Percentiles rank a stretch among this genome's conserved stretches.
Conservation (phyloP, 2,329 filamentous ascomycete genomes). For the Pseudogymnoascus sp. region DNA sequence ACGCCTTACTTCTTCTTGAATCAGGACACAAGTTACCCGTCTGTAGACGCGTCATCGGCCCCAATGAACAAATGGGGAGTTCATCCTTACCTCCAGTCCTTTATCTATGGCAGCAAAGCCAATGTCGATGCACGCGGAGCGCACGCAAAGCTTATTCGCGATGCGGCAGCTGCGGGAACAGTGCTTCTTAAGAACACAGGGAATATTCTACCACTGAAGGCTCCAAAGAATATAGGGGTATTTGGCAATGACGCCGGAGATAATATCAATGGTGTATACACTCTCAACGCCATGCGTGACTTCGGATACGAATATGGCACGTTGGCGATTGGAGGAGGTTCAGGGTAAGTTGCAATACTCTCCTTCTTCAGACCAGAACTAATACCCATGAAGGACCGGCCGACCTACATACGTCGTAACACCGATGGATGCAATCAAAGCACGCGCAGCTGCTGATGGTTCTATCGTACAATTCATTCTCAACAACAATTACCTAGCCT, state of each 20-base stretch:
- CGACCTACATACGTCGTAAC: slow-evolving; percentile 54
- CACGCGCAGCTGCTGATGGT: slow-evolving; percentile 10
- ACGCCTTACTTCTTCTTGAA: slow-evolving; percentile 43
- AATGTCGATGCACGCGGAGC: slow-evolving; percentile 47
- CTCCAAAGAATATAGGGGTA: slow-evolving; percentile 38
- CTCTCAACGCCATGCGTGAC: neutral
- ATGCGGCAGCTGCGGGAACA: slow-evolving; percentile 54
- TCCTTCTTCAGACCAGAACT: neutral
- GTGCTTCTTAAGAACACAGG: slow-evolving; percentile 55
- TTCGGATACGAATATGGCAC: slow-evolving; percentile 15
- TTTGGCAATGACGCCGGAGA: slow-evolving; percentile 43
- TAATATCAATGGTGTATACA: slow-evolving; percentile 27
- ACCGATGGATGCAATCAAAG: slow-evolving; percentile 49
- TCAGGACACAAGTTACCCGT: slow-evolving; percentile 41
- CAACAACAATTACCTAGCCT: slow-evolving; percentile 12
- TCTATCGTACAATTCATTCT: slow-evolving; percentile 16
- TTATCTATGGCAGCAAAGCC: slow-evolving; percentile 17
- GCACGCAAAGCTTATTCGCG: slow-evolving; percentile 46
- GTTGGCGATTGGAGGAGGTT: slow-evolving; percentile 19
- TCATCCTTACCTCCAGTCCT: neutral
- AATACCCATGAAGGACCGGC: slow-evolving; percentile 32
- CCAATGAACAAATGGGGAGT: neutral
- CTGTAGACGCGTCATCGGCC: slow-evolving; percentile 37
- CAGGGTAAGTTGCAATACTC: slow-evolving; percentile 11
- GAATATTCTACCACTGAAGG: slow-evolving; percentile 41